Conservation (phyloP, 345 rosid species). For the Cardamine chenopodiifolia region DNA sequence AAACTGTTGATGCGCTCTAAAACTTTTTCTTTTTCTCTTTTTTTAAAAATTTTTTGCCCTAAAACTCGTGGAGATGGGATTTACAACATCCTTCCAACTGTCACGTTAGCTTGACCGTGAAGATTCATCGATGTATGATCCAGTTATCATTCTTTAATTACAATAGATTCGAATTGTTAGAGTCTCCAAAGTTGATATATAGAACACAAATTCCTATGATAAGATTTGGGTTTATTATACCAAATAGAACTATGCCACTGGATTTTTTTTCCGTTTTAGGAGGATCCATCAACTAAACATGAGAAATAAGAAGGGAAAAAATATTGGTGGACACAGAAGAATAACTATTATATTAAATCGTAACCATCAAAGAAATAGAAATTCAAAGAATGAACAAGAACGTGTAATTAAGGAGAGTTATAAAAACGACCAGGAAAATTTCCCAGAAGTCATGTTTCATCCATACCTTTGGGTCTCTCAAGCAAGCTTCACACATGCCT, state of each 20-base stretch:
- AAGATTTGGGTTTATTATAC: too few species aligned
- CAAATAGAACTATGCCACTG: too few species aligned
- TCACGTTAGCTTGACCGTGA: background rate
- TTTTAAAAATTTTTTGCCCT: too few species aligned
- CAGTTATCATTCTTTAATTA: background rate
- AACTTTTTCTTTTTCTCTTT: too few species aligned
- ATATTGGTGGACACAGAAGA: background rate
- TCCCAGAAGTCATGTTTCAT: conserved; percentile 32
- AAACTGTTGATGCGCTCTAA: too few species aligned
- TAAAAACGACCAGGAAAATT: background rate
- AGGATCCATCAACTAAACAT: background rate
- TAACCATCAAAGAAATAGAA: background rate
- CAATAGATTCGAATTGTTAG: background rate
- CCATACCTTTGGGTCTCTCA: conserved; percentile 42
- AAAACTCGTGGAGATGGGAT: background rate
- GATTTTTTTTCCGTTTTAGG: background rate
- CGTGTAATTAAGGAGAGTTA: conserved; percentile 16
- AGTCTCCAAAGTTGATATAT: background rate
- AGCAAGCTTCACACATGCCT: conserved; percentile 33
- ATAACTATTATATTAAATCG: background rate
- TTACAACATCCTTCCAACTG: background rate
- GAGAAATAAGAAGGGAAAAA: background rate
- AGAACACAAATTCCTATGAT: background rate
- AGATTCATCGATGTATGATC: background rate
- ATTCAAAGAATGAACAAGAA: conserved; percentile 18